These are phyloP conservation scores for Haplosporangium sp. DNA, from an alignment of 371 early-diverging fungal species.

Conservation along the genomic window DNA sequence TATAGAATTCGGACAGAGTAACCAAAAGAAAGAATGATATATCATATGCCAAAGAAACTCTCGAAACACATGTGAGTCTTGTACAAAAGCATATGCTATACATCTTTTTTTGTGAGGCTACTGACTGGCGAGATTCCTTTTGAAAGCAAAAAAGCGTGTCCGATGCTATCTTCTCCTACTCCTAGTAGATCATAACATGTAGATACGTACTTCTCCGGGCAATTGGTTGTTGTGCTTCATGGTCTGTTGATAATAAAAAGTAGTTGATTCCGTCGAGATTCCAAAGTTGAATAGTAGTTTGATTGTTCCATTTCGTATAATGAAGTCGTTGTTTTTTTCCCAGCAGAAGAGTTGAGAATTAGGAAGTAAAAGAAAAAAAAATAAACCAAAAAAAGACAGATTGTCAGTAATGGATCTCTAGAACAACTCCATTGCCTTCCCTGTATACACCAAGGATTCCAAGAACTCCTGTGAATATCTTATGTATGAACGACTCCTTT, in stretches of 20 bases:
- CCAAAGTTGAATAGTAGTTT: not conserved
- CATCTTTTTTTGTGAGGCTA: too few relatives aligned
- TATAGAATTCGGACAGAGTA: too few relatives aligned
- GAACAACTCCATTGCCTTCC: not conserved
- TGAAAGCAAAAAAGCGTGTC: not conserved
- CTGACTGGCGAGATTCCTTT: not conserved
- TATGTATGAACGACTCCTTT: not conserved
- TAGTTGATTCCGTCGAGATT: not conserved
- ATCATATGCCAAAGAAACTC: too few relatives aligned
- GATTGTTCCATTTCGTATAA: not conserved
- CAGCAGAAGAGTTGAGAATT: not conserved
- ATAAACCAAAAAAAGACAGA: not conserved
- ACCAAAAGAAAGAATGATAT: too few relatives aligned
- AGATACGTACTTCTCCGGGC: conserved; percentile 81
- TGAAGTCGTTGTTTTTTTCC: not conserved
- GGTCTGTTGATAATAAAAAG: conserved; percentile 25
- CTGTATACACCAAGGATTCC: not conserved
- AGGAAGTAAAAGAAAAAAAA: not conserved
- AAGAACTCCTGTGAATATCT: not conserved
- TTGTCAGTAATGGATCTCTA: conserved; percentile 2
- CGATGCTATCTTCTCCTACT: not conserved
- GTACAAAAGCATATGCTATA: too few relatives aligned
- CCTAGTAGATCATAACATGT: not conserved
- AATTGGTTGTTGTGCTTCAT: conserved; percentile 99
- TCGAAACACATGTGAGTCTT: too few relatives aligned